phyloP scores from a whole-genome alignment of 1,284 basidiomycete genomes.

The Phylloboletellus chloephorus region DNA sequence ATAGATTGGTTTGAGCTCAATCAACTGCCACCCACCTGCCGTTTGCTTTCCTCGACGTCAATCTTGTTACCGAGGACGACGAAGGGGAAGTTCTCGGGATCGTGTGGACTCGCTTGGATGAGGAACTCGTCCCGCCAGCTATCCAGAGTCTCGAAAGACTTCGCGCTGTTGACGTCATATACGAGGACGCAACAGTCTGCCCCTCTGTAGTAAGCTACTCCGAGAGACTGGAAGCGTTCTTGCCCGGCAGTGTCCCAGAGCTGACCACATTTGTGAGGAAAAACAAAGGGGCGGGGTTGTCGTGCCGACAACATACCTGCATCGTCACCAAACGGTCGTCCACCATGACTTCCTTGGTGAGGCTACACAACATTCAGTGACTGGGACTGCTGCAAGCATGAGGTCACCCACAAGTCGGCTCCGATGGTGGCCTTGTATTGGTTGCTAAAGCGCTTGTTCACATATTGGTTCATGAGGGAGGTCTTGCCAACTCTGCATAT shows the following conservation, averaged over 20 bases:
- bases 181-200: conserved; percentile 99
- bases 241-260: conserved; percentile 99
- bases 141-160: conserved; percentile 97
- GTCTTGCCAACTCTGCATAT: conserved; percentile 93
- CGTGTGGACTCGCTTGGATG: conserved; percentile 96
- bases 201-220: conserved; percentile 98
- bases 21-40: conserved; percentile 63
- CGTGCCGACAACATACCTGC: conserved; percentile 65
- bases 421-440: conserved; percentile 99
- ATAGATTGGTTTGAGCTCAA: neutral
- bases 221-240: conserved; percentile 98
- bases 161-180: conserved; percentile 98
- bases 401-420: conserved; percentile 71
- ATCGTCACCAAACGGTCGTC: conserved; percentile 98
- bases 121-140: conserved; percentile 98
- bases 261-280: conserved; percentile 37
- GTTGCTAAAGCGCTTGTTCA: conserved; percentile 99
- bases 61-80: conserved; percentile 99
- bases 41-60: conserved; percentile 98
- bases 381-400: conserved; percentile 11
- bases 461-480: conserved; percentile 99
- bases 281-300: neutral
- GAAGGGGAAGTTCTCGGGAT: conserved; percentile 99
- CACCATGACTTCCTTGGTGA: conserved; percentile 98
- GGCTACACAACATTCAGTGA: conserved; percentile 41